Evolutionary conservation across 257 asterid species (phyloP), one percentile per base, ranked within the genome.

Genomic region (Scutellaria barbata): DNA sequence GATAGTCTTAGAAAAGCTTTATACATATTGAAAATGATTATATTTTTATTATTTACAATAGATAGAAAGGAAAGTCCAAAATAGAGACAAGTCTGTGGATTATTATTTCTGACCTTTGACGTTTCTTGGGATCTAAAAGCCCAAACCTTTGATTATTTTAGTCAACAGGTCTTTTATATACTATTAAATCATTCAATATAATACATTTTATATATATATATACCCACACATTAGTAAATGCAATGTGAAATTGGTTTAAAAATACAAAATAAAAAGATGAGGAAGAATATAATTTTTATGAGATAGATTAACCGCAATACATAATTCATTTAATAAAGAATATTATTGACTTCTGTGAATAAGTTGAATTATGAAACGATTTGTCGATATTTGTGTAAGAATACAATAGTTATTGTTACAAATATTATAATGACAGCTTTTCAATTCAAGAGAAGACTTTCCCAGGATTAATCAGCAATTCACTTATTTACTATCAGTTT

Each of bases 41-140:
- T 22, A 22, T 30, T 30, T 30, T 30, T 30, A 30, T 30, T 30
- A 30, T 30, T 30, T 30, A 30, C 35, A 30, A 30, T 30, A 30
- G 3, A 30, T 30, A 4, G 35, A 54, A 30, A 30, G 35, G 35
- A 30, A 30, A 30, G 35, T 30, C 35, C 5, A 30, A 25, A 3
- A 59, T 2, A 14, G n/a, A 5, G 40, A 65, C 59, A 10, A 53
- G 51, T 55, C 41, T 52, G 6, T 10, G 8, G 30, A 10, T 25
- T 12, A 41, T 59, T 62, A 51, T 42, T 45, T 53, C 41, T 72
- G 41, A 67, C 66, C 57, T 78, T 63, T 74, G 74, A 70, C 66
- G 66, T 68, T 46, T 77, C 68, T 73, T 61, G 79, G 72, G 79
- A 78, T 73, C 66, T 59, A 56, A 33, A 66, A 55, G 45, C 67